phyloP scores from a whole-genome alignment of 805 yeast species.

The Starmerella bombi region DNA sequence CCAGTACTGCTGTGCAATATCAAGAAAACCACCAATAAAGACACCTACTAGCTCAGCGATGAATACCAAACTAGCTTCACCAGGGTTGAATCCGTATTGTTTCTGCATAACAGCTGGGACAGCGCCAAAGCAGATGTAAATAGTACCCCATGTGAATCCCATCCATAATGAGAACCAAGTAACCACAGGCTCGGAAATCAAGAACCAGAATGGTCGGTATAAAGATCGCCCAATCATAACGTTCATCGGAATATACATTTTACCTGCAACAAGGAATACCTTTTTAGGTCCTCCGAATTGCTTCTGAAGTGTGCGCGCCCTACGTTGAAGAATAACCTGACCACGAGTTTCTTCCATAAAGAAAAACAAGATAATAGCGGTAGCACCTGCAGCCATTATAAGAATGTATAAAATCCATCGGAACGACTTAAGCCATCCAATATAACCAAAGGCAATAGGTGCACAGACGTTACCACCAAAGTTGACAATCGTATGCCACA shows the following conservation, averaged over 20 bases:
- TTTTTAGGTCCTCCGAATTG: slow-evolving; percentile 8
- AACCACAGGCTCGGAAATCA: slow-evolving; percentile 31
- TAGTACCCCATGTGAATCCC: slow-evolving; percentile 32
- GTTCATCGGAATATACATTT: slow-evolving; percentile 33
- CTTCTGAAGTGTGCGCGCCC: slow-evolving; percentile 34
- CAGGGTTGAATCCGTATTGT: slow-evolving; percentile 38
- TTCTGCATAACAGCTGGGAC: slow-evolving; percentile 45
- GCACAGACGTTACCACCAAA: slow-evolving; percentile 58
- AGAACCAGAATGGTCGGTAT: slow-evolving; percentile 55
- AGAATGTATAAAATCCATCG: slow-evolving; percentile 60
- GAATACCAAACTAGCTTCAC: slow-evolving; percentile 51
- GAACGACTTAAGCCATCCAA: slow-evolving; percentile 48
- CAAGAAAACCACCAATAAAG: slow-evolving; percentile 26
- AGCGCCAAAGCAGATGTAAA: slow-evolving; percentile 52
- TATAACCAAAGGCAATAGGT: slow-evolving; percentile 46
- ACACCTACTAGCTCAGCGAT: slow-evolving; percentile 55
- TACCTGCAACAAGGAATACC: slow-evolving; percentile 13
- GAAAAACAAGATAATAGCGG: slow-evolving; percentile 35
- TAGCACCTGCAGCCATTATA: slow-evolving; percentile 45
- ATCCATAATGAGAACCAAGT: slow-evolving; percentile 40
- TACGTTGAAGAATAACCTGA: slow-evolving; percentile 36
- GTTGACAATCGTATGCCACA: slow-evolving; percentile 43
- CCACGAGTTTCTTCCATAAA: slow-evolving; percentile 52
- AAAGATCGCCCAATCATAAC: slow-evolving; percentile 34
- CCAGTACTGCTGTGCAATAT: slow-evolving; percentile 13